A percentile compares a stretch with the other conserved stretches of the same genome.
Conservation (phyloP, 257 asterid species). For the Gentiana dahurica region DNA sequence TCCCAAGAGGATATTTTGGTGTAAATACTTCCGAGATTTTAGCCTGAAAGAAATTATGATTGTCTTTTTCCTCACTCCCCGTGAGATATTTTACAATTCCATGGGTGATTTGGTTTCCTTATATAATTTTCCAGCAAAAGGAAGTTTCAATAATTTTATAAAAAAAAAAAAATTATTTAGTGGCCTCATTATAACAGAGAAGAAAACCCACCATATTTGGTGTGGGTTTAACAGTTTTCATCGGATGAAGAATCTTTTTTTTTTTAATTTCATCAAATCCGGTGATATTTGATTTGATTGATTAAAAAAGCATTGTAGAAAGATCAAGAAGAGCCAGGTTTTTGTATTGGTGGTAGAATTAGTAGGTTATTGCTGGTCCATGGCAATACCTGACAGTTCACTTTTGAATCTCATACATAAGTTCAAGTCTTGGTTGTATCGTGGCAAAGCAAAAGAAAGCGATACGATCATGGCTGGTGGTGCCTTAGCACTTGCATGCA, state of each 20-base stretch:
- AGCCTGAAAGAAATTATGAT: slow-evolving; percentile 23
- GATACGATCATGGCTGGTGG: slow-evolving; percentile 26
- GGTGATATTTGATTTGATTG: slow-evolving; percentile 6
- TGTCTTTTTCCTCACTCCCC: slow-evolving; percentile 17
- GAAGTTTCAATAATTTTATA: slow-evolving; percentile 6
- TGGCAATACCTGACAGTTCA: slow-evolving; percentile 59
- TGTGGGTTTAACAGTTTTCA: slow-evolving; percentile 52
- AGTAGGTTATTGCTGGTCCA: slow-evolving; percentile 35
- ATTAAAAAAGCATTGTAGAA: slow-evolving; percentile 6
- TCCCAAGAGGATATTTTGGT: slow-evolving; percentile 9
- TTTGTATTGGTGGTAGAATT: slow-evolving; percentile 16
- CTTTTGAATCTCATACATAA: slow-evolving; percentile 50
- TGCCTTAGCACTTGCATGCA: slow-evolving; percentile 24
- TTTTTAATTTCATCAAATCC: slow-evolving; percentile 12
- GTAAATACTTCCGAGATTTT: slow-evolving; percentile 26
- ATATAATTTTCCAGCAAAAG: slow-evolving; percentile 15
- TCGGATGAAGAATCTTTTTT: slow-evolving; percentile 27
- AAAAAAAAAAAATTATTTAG: neutral
- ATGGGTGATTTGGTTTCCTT: slow-evolving; percentile 16
- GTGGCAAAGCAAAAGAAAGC: slow-evolving; percentile 4
- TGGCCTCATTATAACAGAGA: slow-evolving; percentile 11
- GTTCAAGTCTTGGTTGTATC: slow-evolving; percentile 43
- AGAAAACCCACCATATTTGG: slow-evolving; percentile 47
- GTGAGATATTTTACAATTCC: slow-evolving; percentile 27
- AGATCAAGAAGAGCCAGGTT: slow-evolving; percentile 8